Evolutionary conservation across 2,329 filamentous ascomycete genomes (phyloP).

Genomic region (Amauroascus niger): DNA sequence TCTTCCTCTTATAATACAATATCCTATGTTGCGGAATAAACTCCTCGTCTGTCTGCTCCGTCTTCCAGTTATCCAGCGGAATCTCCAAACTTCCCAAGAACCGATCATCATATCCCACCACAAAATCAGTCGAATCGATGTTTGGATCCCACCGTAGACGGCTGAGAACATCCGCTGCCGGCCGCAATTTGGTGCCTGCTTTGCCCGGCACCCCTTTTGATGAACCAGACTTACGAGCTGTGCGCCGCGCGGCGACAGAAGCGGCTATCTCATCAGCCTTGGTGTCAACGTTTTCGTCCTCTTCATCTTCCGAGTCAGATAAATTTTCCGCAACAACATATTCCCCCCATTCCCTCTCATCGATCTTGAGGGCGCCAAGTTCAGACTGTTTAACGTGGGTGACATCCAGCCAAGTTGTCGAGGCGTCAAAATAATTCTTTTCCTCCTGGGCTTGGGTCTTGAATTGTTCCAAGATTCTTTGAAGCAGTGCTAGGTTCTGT

Average conservation of each 20-base stretch:
- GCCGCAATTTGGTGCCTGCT: slow-evolving; percentile 14
- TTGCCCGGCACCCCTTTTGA: background rate
- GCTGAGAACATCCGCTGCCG: slow-evolving; percentile 38
- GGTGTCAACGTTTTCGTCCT: slow-evolving; percentile 10
- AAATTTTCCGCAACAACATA: slow-evolving; percentile 4
- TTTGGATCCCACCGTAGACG: slow-evolving; percentile 43
- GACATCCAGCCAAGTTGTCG: slow-evolving; percentile 28
- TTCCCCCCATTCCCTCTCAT: slow-evolving; percentile 16
- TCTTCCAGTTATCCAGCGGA: slow-evolving; percentile 43
- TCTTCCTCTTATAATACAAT: slow-evolving; percentile 39
- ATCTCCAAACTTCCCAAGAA: slow-evolving; percentile 44
- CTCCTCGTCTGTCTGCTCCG: slow-evolving; percentile 46
- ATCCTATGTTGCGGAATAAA: slow-evolving; percentile 49
- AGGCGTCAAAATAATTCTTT: slow-evolving; percentile 29
- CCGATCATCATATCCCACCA: slow-evolving; percentile 47
- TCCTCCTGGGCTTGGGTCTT: slow-evolving; percentile 29
- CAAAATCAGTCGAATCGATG: slow-evolving; percentile 38
- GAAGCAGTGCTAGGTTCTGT: slow-evolving; percentile 37
- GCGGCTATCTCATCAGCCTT: slow-evolving; percentile 7
- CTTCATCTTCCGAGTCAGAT: slow-evolving; percentile 14
- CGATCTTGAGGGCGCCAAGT: slow-evolving; percentile 16
- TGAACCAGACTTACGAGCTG: background rate
- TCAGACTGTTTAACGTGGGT: slow-evolving; percentile 23
- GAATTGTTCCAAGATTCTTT: slow-evolving; percentile 28
- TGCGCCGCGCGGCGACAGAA: background rate